Base-by-base conservation (phyloP, 164 flowering plant genomes). In the Chloranthus sessilifolius region DNA sequence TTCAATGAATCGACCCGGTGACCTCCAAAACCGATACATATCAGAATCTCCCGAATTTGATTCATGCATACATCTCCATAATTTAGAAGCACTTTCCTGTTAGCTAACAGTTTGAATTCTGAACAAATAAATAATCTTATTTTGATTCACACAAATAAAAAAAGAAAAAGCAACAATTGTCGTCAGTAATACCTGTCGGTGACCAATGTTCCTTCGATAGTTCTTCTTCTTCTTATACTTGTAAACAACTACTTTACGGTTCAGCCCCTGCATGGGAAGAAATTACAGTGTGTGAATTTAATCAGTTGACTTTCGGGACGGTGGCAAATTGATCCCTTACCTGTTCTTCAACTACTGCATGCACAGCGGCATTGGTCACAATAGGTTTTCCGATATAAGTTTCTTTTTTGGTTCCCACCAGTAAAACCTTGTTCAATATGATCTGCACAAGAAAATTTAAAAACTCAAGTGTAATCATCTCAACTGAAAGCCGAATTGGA, bases 301-400 rank as follows among this genome's bases (percentile, higher is more conserved):
- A 25, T n/a, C n/a, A n/a, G n/a, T n/a, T n/a, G n/a, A n/a, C n/a
- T n/a, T n/a, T 27, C 31, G 26, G 44, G 10, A 16, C 27, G 15
- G 42, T 11, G 43, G 20, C 12, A 38, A 58, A 49, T n/a, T 39
- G 36, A 36, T 7, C 1, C 12, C 43, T 25, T 58, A 88, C 96
- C 75, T 84, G 87, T 58, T 88, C 96, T 64, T 92, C 99, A 20
- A 92, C 91, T 17, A 88, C 82, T 5, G 99, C 99, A 77, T 92
- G 94, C 11, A 92, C 99, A 25, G 68, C 82, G 50, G 99, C 95
- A 71, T 88, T 82, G 8, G 78, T 57, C 54, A 92, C 99, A 2
- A 92, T 59, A 15, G 97, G 99, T 56, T 78, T 72, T 19, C 99
- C 99, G 50, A 92, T 72, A 37, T 79, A 92, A 25, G 91, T 70